Evolutionary conservation across 352 stramenopile genomes (phyloP).

Genomic region (Globisporangium irregulare): DNA sequence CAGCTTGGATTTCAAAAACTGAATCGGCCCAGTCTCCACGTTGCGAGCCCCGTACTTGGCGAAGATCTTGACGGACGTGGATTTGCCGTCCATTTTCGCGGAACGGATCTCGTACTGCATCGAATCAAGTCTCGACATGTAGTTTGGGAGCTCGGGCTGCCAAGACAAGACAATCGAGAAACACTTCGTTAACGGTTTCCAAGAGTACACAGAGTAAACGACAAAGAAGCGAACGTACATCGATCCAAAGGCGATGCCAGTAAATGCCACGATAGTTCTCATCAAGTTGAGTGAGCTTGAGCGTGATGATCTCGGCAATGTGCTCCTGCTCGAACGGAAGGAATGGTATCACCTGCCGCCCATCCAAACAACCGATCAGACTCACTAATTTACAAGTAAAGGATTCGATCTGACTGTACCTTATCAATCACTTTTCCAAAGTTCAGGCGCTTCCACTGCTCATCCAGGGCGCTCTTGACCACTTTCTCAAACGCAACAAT

Average conservation of each 20-base stretch:
- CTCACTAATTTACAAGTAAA: background rate
- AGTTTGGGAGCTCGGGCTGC: slow-evolving; percentile 50
- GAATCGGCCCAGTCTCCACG: slow-evolving; percentile 73
- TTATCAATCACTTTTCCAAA: slow-evolving; percentile 90
- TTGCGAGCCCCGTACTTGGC: slow-evolving; percentile 84
- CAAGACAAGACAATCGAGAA: background rate
- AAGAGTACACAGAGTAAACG: background rate
- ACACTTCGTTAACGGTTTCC: background rate
- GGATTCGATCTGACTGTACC: slow-evolving; percentile 20
- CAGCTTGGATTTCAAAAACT: slow-evolving; percentile 80
- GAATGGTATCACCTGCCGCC: slow-evolving; percentile 76
- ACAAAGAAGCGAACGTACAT: slow-evolving; percentile 33
- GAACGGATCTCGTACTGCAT: slow-evolving; percentile 73
- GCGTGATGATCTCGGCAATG: slow-evolving; percentile 74
- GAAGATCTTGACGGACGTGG: slow-evolving; percentile 66
- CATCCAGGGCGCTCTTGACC: slow-evolving; percentile 77
- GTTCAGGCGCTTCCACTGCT: slow-evolving; percentile 85
- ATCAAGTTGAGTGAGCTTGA: slow-evolving; percentile 79
- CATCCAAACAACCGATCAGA: background rate
- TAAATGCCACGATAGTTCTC: slow-evolving; percentile 70
- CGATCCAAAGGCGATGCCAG: slow-evolving; percentile 73
- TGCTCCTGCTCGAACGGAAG: slow-evolving; percentile 83
- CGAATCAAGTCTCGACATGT: slow-evolving; percentile 71
- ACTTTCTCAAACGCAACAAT: slow-evolving; percentile 57
- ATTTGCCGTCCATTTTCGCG: slow-evolving; percentile 40